Conservation (phyloP, 2,329 filamentous ascomycete species). For the Rutstroemia sp. region DNA sequence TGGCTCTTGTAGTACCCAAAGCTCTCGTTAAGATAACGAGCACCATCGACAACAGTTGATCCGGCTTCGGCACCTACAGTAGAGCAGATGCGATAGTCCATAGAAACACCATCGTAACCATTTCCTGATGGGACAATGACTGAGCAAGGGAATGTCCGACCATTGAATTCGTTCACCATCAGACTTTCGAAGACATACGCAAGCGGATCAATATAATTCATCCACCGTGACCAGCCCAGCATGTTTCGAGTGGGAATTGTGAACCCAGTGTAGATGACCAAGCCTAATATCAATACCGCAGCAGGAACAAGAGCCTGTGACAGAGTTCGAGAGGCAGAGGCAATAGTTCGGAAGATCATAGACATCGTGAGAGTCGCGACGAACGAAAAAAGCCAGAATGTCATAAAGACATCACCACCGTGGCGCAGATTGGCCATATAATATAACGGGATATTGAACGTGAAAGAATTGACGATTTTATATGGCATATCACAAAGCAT, state of each 20-base stretch:
- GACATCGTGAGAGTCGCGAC: slow-evolving; percentile 46
- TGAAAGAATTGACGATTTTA: slow-evolving; percentile 42
- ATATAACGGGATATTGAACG: slow-evolving; percentile 72
- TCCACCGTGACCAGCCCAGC: slow-evolving; percentile 75
- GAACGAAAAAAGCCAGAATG: slow-evolving; percentile 46
- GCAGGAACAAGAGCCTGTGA: slow-evolving; percentile 57
- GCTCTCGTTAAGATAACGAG: slow-evolving; percentile 41
- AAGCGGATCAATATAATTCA: slow-evolving; percentile 56
- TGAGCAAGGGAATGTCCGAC: slow-evolving; percentile 18
- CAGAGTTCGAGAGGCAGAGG: slow-evolving; percentile 62
- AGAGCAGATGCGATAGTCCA: slow-evolving; percentile 40
- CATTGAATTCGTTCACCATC: slow-evolving; percentile 73
- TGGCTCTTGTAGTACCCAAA: slow-evolving; percentile 52
- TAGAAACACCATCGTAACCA: slow-evolving; percentile 12
- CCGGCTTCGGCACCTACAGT: slow-evolving; percentile 52
- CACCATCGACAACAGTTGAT: slow-evolving; percentile 40
- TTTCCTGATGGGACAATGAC: slow-evolving; percentile 16
- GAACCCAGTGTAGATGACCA: slow-evolving; percentile 33
- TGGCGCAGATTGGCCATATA: slow-evolving; percentile 79
- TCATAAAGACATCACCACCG: slow-evolving; percentile 73
- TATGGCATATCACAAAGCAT: slow-evolving; percentile 49
- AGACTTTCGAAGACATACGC: slow-evolving; percentile 74
- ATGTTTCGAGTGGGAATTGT: slow-evolving; percentile 45
- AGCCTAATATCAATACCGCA: slow-evolving; percentile 38
- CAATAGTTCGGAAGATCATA: slow-evolving; percentile 83